Evolutionary conservation across 2,329 filamentous ascomycete genomes (phyloP).

Genomic region (Capronia epimyces): DNA sequence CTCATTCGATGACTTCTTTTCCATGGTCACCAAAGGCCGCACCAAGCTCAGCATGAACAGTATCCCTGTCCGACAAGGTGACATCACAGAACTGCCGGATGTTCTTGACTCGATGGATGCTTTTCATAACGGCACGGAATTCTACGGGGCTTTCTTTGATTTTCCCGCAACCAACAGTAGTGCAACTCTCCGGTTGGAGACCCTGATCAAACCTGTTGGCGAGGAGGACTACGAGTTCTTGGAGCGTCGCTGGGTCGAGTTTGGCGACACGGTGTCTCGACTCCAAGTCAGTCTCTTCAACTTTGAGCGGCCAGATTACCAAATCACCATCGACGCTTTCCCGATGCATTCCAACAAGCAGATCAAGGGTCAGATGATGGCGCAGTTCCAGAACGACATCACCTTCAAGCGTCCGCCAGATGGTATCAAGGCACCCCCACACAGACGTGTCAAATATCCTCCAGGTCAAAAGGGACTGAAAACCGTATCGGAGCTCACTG

Average conservation of each 20-base stretch:
- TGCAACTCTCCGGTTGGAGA: constrained; percentile 36
- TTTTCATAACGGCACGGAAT: constrained; percentile 31
- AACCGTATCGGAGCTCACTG: constrained; percentile 36
- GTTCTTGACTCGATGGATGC: constrained; percentile 26
- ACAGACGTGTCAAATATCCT: constrained; percentile 19
- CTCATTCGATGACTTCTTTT: constrained; percentile 37
- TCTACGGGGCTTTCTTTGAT: constrained; percentile 40
- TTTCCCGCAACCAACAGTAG: constrained; percentile 32
- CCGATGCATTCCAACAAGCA: constrained; percentile 18
- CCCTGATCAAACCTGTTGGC: constrained; percentile 21
- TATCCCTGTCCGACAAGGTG: constrained; percentile 14
- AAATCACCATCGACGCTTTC: constrained; percentile 24
- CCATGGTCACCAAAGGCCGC: constrained; percentile 37
- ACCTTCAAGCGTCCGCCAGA: constrained; percentile 15
- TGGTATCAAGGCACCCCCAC: constrained; percentile 21
- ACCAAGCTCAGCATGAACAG: constrained; percentile 34
- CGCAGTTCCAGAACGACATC: constrained; percentile 22
- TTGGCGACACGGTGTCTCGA: constrained; percentile 37
- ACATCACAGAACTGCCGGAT: constrained; percentile 32
- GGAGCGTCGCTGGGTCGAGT: constrained; percentile 24
- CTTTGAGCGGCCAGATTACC: constrained; percentile 31
- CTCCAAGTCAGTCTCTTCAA: constrained; percentile 39
- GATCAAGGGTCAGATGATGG: constrained; percentile 14
- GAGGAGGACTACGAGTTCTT: constrained; percentile 15
- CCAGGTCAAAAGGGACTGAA: constrained; percentile 11